phyloP scores from a whole-genome alignment of 345 rosid species.

The Cardamine resedifolia region DNA sequence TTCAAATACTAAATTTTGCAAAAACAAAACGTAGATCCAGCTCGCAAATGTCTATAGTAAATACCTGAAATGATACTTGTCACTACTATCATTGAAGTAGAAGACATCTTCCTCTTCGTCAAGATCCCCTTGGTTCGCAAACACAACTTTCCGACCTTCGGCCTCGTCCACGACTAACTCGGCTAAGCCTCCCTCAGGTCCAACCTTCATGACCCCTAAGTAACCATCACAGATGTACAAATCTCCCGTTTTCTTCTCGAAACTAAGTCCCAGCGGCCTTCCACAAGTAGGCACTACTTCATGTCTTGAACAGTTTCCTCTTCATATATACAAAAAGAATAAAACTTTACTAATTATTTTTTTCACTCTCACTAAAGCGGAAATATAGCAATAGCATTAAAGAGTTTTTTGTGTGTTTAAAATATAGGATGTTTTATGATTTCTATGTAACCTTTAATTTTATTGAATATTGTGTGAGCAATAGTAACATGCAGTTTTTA shows the following conservation, averaged over 20 bases:
- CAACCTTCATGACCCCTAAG: too few species aligned
- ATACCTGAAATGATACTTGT: conserved; percentile 56
- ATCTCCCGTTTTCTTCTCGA: conserved; percentile 58
- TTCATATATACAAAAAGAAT: too few species aligned
- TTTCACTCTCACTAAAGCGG: too few species aligned
- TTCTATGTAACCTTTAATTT: too few species aligned
- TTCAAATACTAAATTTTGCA: not conserved
- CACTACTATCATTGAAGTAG: conserved; percentile 72
- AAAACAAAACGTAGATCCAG: not conserved
- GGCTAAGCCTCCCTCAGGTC: too few species aligned
- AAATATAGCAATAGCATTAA: too few species aligned
- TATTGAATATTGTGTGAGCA: too few species aligned
- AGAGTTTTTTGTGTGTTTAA: too few species aligned
- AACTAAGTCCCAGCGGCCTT: conserved; percentile 67
- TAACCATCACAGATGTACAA: conserved; percentile 80
- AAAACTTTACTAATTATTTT: too few species aligned
- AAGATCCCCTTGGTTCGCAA: conserved; percentile 70
- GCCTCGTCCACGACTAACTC: conserved; percentile 46
- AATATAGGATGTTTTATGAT: too few species aligned
- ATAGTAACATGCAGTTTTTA: too few species aligned
- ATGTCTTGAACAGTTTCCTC: conserved; percentile 32
- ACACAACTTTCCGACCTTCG: conserved; percentile 50
- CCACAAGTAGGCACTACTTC: conserved; percentile 61
- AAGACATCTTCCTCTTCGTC: conserved; percentile 57
- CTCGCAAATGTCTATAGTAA: not conserved